Evolutionary conservation across 164 flowering plant genomes (phyloP), one percentile per base, ranked within the genome.

Genomic region (Dillenia suffruticosa): DNA sequence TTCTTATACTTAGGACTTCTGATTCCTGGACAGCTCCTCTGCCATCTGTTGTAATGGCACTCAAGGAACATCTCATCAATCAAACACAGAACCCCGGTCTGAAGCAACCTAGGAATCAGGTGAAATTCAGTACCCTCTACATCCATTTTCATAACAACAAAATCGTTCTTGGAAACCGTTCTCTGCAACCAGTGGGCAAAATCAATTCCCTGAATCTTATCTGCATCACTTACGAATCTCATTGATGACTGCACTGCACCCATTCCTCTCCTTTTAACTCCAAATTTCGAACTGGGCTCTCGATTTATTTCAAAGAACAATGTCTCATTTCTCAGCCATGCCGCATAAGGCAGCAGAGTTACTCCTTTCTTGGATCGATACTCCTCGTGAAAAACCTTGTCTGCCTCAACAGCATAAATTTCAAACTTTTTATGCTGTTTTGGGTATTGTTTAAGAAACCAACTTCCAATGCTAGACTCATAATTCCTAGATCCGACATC

Each of bases 121-220:
- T 89, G 90, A 49, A 94, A 94, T 60, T 94, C 97, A 0, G 97
- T 92, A 57, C 97, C 99, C 76, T 94, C 99, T 11, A 94, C 90
- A 78, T 94, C 97, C 99, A 94, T 94, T 72, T 94, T 94, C 97
- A 94, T 84, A 72, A 94, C 97, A 65, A 94, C 99, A 72, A 79
- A 94, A 64, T 94, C 97, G 65, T 58, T 85, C 81, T 85, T 82
- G 1, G 84, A 52, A 12, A 94, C 96, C 0, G 87, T 78, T 19
- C 61, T 81, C 89, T 84, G 89, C 88, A 95, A 74, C 99, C 99
- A 95, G 5, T 82, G 58, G 0, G 97, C 97, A 69, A 95, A 95
- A 70, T 95, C 99, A 69, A 95, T 92, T 16, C 99, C 99, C 56
- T 71, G 74, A 63, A 95, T 92, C 73, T 72, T 63, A 66, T 85